Conservation (phyloP, 306 rosid species). For the Cicer chorassanicum region DNA sequence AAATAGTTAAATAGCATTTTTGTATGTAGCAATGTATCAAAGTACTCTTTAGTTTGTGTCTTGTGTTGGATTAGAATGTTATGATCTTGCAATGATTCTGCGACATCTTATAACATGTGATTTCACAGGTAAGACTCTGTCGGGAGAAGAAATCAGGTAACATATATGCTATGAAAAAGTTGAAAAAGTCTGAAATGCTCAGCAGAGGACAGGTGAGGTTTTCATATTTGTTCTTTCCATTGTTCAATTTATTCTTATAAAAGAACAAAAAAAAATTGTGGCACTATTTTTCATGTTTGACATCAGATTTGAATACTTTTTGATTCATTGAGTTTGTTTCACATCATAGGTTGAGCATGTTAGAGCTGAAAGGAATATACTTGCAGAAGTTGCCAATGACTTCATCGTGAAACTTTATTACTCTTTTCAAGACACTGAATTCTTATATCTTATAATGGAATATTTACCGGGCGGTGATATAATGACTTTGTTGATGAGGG, state of each 20-base stretch:
- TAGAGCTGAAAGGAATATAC: conserved; percentile 89
- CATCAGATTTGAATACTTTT: conserved; percentile 1
- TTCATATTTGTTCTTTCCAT: conserved; percentile 36
- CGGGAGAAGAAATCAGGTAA: conserved; percentile 55
- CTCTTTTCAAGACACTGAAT: conserved; percentile 90
- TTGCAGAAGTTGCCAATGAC: conserved; percentile 90
- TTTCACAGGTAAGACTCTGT: conserved; percentile 53
- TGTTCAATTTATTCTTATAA: conserved; percentile 7
- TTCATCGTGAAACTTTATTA: conserved; percentile 94
- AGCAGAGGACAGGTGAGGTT: conserved; percentile 56
- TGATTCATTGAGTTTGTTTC: conserved; percentile 9
- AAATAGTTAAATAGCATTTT: too few species aligned
- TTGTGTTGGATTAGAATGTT: too few species aligned
- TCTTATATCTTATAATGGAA: conserved; percentile 88
- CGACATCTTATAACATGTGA: conserved; percentile 16
- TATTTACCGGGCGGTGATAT: conserved; percentile 97
- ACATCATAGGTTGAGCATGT: conserved; percentile 58
- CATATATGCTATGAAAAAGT: conserved; percentile 60
- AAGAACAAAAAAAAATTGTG: too few species aligned
- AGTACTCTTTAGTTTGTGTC: too few species aligned
- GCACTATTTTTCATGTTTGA: conserved; percentile 8
- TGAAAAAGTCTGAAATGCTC: conserved; percentile 62
- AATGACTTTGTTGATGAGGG: conserved; percentile 92
- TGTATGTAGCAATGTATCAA: too few species aligned
- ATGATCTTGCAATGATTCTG: too few species aligned